Base-by-base conservation (phyloP, 768 basidiomycete species). In the Mycena filopes region DNA sequence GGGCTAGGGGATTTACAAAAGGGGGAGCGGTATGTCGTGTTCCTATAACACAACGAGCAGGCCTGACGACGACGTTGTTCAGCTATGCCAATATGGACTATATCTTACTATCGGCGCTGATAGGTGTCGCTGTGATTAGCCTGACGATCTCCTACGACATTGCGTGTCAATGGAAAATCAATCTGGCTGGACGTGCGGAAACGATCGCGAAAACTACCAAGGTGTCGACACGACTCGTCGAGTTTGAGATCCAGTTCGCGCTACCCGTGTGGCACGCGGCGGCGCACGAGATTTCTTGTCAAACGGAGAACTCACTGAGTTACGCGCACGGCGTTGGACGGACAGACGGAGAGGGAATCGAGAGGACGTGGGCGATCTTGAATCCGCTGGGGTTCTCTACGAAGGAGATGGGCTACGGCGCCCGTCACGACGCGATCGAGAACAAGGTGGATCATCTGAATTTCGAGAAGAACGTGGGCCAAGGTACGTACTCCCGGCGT, bases 271-370 rank as follows among this genome's bases (percentile, higher is more conserved):
- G 31, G 31, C 31, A 33, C 31, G 31, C 31, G 7, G 40, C 33
- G 13, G 64, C 43, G 8, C 68, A 69, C 47, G 57, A 69, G 49
- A 26, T 21, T 5, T 21, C 20, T 8, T 69, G 68, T 40, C 59
- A 62, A 33, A 49, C 40, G 25, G 33, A 51, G 42, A 60, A 66
- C 31, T 69, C 65, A 4, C 38, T 69, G 29, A 66, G 33, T n/a
- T 60, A 38, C 41, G 18, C 33, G 33, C 29, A 21, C 15, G 68
- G 68, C 6, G 68, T 63, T 20, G 77, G 75, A 11, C 56, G 74
- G 3, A 74, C 70, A 10, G 77, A 78, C 60, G 75, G 79, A 0
- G 78, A 82, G 42, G 77, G 66, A 1, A 72, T 76, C 0, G 80
- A 82, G 41, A 48, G 71, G 0, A 66, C 60, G 0, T 82, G 80